Conservation (phyloP, 805 yeast species). For the Babjeviella inositovora region DNA sequence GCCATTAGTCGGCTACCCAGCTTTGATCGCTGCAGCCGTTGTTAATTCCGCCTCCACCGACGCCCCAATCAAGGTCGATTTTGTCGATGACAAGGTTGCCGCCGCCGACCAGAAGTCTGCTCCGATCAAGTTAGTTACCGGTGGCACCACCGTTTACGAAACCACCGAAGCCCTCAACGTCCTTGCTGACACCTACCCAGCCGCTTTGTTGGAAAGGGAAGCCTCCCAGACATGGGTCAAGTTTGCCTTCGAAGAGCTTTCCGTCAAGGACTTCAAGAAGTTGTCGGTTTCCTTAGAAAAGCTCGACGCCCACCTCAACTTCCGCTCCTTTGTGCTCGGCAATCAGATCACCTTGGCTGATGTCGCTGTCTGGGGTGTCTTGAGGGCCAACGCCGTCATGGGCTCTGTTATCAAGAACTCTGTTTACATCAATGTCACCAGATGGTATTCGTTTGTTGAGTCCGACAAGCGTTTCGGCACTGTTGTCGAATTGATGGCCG, state of each 20-base stretch:
- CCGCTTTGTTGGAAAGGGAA: slow-evolving; percentile 12
- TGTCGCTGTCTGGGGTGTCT: slow-evolving; percentile 82
- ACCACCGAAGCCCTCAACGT: slow-evolving; percentile 26
- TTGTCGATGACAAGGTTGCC: slow-evolving; percentile 58
- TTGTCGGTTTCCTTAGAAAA: slow-evolving; percentile 63
- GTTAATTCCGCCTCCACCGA: slow-evolving; percentile 34
- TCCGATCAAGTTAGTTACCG: slow-evolving; percentile 23
- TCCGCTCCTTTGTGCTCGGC: slow-evolving; percentile 68
- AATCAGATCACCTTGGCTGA: slow-evolving; percentile 62
- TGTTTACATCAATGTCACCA: slow-evolving; percentile 70
- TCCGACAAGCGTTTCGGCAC: slow-evolving; percentile 52
- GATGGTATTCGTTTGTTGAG: slow-evolving; percentile 83
- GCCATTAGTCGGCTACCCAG: slow-evolving; percentile 64
- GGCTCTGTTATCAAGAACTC: slow-evolving; percentile 81
- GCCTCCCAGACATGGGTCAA: slow-evolving; percentile 47
- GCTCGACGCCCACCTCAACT: slow-evolving; percentile 70
- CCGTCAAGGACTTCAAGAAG: slow-evolving; percentile 79
- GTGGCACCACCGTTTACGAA: slow-evolving; percentile 18
- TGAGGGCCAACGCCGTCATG: slow-evolving; percentile 86
- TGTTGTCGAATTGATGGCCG: slow-evolving; percentile 48
- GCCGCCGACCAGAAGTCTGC: slow-evolving; percentile 21
- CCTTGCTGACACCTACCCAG: slow-evolving; percentile 37
- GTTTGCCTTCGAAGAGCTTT: slow-evolving; percentile 50
- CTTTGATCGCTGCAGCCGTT: slow-evolving; percentile 62
- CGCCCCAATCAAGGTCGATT: slow-evolving; percentile 39